Conservation (phyloP, 2,329 filamentous ascomycete genomes). For the Colletotrichum phormii region DNA sequence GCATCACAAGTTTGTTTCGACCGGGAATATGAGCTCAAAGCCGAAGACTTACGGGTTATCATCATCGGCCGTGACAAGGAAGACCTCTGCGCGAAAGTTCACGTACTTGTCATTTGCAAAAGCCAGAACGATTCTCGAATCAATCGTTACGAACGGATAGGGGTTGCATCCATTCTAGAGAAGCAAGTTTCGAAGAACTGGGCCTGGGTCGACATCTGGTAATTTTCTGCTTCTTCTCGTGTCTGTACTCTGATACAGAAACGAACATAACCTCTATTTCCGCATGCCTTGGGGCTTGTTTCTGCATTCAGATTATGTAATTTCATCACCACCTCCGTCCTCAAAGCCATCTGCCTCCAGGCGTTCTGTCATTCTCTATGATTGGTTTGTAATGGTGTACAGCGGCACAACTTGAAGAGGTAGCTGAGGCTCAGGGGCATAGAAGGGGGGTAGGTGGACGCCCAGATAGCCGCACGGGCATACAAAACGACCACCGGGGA, state of each 20-base stretch:
- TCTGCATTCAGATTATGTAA: no score
- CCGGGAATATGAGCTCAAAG: neutral
- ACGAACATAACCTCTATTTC: neutral
- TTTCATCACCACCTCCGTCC: no score
- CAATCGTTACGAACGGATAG: slow-evolving; percentile 2
- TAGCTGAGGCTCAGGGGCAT: no score
- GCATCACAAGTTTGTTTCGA: neutral
- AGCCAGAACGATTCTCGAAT: neutral
- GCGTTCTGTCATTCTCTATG: no score
- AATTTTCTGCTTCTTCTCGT: no score
- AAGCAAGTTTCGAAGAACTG: neutral
- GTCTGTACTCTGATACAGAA: no score
- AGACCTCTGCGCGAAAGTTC: neutral
- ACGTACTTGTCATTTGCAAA: slow-evolving; percentile 10
- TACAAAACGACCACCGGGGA: no score
- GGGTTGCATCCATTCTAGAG: neutral
- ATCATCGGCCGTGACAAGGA: slow-evolving; percentile 7
- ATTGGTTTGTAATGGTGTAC: no score
- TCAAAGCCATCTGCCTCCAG: no score
- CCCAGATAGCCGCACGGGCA: no score
- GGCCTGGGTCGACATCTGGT: slow-evolving; percentile 4
- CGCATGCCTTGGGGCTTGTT: neutral
- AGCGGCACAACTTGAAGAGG: no score
- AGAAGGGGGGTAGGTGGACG: no score
- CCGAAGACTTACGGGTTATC: neutral